Base-by-base conservation (phyloP, 768 basidiomycete genomes). In the Xerocomellus intermedius region DNA sequence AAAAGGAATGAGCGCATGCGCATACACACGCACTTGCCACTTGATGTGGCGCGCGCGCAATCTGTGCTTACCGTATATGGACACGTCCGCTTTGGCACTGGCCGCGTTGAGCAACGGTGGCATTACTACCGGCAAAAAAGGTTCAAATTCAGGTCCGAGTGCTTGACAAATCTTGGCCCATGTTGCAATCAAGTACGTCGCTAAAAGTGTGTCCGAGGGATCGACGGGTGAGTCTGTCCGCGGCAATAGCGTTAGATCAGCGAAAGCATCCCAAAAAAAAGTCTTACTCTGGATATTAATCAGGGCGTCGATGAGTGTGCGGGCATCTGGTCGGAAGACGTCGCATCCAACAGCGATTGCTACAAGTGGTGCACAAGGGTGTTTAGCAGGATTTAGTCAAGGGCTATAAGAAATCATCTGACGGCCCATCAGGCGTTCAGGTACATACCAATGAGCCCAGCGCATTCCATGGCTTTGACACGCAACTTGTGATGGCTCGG, bases 151-250 rank as follows among this genome's bases (percentile, higher is more conserved):
- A 12, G 81, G 76, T 0, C 88, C 88, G 64, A 95, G 80, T 0
- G 90, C 89, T 58, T 92, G 91, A 65, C 90, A 93, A 0, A 95
- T 79, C 64, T 91, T 94, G 2, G 89, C 87, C 91, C 91, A 95
- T 0, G 91, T 94, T 41, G 86, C 82, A 45, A 91, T 91, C 26
- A 94, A 77, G 66, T 91, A 93, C 52, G 87, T 86, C 0, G 77
- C 77, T 2, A 87, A 68, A 59, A 91, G 84, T 0, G 87, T 83
- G 63, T 94, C 91, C 12, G 79, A 77, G 2, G 86, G 81, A 58
- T 92, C 90, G 0, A 77, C 70, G 0, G 89, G 85, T 39, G 77
- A 80, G 64, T 89, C 88, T 87, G 63, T 17, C 51, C 19, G 2
- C 3, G 21, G 16, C 4, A n/a, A 24, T 39, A 37, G 5, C 35